Evolutionary conservation across 1,284 basidiomycete genomes (phyloP).

Genomic region (Cryptococcus neoformans): DNA sequence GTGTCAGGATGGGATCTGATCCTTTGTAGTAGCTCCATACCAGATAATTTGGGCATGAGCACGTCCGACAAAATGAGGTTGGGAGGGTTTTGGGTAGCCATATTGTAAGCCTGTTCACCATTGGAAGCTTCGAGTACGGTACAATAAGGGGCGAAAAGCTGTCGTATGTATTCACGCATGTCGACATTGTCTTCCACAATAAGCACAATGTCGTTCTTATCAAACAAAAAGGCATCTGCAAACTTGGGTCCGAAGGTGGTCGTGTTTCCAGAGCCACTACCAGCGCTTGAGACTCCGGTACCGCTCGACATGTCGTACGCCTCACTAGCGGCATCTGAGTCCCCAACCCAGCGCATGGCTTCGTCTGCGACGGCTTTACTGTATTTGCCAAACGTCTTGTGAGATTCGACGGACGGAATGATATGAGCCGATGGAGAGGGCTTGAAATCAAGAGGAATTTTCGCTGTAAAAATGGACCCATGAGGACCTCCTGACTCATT

Average conservation of each 20-base stretch:
- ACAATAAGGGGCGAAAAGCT: slow-evolving; percentile 44
- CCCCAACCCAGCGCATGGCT: slow-evolving; percentile 32
- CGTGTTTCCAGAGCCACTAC: slow-evolving; percentile 3
- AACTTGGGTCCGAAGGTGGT: neutral
- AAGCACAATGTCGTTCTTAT: slow-evolving; percentile 28
- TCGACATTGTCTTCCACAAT: slow-evolving; percentile 40
- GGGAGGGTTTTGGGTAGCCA: slow-evolving; percentile 24
- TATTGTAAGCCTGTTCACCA: slow-evolving; percentile 44
- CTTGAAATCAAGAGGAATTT: slow-evolving; percentile 13
- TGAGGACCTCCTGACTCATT: slow-evolving; percentile 28
- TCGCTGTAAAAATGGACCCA: slow-evolving; percentile 30
- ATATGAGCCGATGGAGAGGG: neutral
- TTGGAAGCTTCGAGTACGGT: slow-evolving; percentile 43
- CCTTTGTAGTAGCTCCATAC: slow-evolving; percentile 29
- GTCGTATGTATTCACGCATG: slow-evolving; percentile 41
- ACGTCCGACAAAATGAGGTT: slow-evolving; percentile 39
- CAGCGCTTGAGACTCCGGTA: slow-evolving; percentile 2
- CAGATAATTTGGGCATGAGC: slow-evolving; percentile 45
- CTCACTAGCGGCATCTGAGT: slow-evolving; percentile 16
- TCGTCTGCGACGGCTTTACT: slow-evolving; percentile 35
- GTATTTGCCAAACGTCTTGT: slow-evolving; percentile 21
- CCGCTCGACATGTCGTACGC: slow-evolving; percentile 11
- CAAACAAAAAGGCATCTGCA: slow-evolving; percentile 28
- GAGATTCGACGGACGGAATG: too few species aligned
- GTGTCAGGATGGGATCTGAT: slow-evolving; percentile 23